Percentiles rank a stretch among this genome's conserved stretches.
Conservation (phyloP, 1,284 basidiomycete genomes). For the Apiotrichum sp. region DNA sequence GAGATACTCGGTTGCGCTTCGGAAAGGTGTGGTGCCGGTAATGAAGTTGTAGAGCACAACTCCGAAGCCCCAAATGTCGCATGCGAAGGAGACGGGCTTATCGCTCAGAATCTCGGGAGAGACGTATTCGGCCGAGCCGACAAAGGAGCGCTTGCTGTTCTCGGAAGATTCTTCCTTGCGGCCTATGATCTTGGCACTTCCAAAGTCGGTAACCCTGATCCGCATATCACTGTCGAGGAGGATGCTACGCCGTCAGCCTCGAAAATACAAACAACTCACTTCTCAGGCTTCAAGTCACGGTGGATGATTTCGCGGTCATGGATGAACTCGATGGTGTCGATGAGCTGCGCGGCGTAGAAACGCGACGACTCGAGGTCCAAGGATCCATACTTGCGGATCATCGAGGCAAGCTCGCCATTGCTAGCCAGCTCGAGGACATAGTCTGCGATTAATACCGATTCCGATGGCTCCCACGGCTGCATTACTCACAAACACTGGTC, state of each 20-base stretch:
- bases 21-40: conserved; percentile 53
- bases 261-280: conserved; percentile 45
- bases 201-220: conserved; percentile 95
- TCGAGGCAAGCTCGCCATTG: conserved; percentile 82
- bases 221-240: conserved; percentile 76
- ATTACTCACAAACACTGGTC: conserved; percentile 69
- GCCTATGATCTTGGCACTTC: conserved; percentile 82
- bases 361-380: conserved; percentile 66
- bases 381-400: conserved; percentile 71
- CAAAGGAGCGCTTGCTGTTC: conserved; percentile 60
- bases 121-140: conserved; percentile 94
- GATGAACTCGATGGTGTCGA: conserved; percentile 83
- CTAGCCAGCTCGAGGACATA: conserved; percentile 82
- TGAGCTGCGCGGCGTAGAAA: conserved; percentile 80
- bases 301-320: conserved; percentile 82
- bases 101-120: conserved; percentile 82
- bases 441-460: conserved; percentile 52
- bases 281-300: conserved; percentile 88
- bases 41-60: conserved; percentile 55
- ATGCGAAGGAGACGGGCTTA: conserved; percentile 52
- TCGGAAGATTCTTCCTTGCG: conserved; percentile 42
- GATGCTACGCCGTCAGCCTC: conserved; percentile 49
- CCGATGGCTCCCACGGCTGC: background rate
- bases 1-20: conserved; percentile 54
- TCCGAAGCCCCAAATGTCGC: conserved; percentile 56